Percentiles rank a stretch among this genome's conserved stretches.
Evolutionary conservation across 495 filamentous ascomycete species (phyloP).

Genomic region (Usnea hakonensis): DNA sequence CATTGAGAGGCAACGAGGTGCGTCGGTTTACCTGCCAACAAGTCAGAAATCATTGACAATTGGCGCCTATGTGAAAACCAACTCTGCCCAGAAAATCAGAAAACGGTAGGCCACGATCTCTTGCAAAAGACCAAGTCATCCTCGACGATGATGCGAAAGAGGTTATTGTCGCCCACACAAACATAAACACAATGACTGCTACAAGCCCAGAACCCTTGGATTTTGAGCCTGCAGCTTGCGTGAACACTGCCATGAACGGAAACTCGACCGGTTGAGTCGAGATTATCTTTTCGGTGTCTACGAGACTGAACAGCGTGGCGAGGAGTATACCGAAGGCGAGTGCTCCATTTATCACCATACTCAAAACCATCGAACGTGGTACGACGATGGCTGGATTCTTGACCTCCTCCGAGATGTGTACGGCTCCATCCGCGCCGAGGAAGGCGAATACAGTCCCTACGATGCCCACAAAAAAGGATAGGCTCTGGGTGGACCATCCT

Average conservation of each 20-base stretch:
- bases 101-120: constrained; percentile 45
- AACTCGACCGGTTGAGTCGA: constrained; percentile 23
- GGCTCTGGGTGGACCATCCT: constrained; percentile 34
- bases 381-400: constrained; percentile 34
- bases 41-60: background rate
- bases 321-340: constrained; percentile 28
- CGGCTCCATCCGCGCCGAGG: constrained; percentile 22
- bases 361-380: constrained; percentile 38
- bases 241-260: constrained; percentile 39
- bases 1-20: constrained; percentile 44
- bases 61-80: constrained; percentile 5
- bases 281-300: constrained; percentile 28
- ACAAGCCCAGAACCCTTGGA: constrained; percentile 29
- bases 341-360: constrained; percentile 37
- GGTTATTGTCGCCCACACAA: constrained; percentile 35
- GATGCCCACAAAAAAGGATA: constrained; percentile 40
- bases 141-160: constrained; percentile 44
- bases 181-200: constrained; percentile 31
- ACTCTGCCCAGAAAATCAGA: constrained; percentile 34
- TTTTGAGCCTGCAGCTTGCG: constrained; percentile 24
- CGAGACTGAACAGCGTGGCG: constrained; percentile 29
- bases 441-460: constrained; percentile 34
- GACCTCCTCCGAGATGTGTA: constrained; percentile 39
- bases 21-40: constrained; percentile 25
- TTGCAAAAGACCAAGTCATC: constrained; percentile 47